Evolutionary conservation across 2,329 filamentous ascomycete genomes (phyloP), one percentile per base, ranked within the genome.

Genomic region (Domatiomyces globalis): DNA sequence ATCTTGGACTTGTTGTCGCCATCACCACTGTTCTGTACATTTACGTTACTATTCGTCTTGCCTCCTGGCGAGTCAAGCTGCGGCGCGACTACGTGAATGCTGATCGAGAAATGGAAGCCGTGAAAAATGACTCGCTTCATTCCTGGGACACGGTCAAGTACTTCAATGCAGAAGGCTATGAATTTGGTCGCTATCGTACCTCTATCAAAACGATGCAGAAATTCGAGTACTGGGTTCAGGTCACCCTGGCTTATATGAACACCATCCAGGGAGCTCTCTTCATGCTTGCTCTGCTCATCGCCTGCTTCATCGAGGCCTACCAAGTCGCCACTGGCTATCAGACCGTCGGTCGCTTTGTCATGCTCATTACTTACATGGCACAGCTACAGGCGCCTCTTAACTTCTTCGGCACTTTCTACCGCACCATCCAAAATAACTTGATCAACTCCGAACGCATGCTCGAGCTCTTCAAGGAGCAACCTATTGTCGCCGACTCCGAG

Each of bases 101-200:
- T 12, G 88, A 92, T 60, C 79, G 92, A 56, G 88, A 95, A 69
- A 88, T 95, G 69, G 90, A 95, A 67, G 92, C 92, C 5, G 88
- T 96, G 60, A 96, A 96, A 70, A 96, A 95, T 65, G 92, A 98
- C 67, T 96, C 92, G 0, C 92, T 98, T 73, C 88, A 92, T 56
- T 94, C 88, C n/a, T 98, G 96, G 66, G 92, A 98, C 71, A 90
- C 85, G 1, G 86, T 90, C 64, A 92, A 90, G 65, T 90, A 90
- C 63, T 92, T 92, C 73, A 90, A 90, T 60, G 85, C 85, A 6
- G 86, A 90, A 63, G 73, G 78, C 1, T 89, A 85, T 63, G 86
- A 92, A 63, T 88, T 87, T 59, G 71, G 75, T 47, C 78, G 86
- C 20, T 90, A 88, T 62, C 76, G 81, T 46, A 69, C 75, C 45